Conservation (phyloP, 1,284 basidiomycete genomes). For the Sanghuangporus baumii region DNA sequence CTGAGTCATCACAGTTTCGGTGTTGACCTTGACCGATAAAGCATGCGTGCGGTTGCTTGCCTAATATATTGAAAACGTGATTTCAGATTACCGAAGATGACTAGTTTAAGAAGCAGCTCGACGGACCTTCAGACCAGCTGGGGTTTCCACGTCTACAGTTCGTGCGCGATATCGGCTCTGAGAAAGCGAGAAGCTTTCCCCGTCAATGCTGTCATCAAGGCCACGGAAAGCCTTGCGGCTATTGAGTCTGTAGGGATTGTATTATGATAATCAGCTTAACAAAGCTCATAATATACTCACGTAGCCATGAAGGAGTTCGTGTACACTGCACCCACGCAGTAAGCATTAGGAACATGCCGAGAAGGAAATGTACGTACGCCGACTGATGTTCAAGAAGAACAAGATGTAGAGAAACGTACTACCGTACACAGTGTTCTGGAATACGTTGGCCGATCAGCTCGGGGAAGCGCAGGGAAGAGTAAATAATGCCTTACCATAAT, state of each 20-base stretch:
- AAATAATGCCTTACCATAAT: conserved; percentile 7
- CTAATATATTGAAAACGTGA: neutral
- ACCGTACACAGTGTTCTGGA: conserved; percentile 12
- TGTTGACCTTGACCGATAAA: conserved; percentile 17
- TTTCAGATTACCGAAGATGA: neutral
- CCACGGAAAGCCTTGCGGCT: conserved; percentile 4
- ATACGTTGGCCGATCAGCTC: neutral
- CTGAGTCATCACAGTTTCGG: conserved; percentile 12
- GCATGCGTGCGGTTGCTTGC: neutral
- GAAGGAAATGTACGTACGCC: conserved; percentile 9
- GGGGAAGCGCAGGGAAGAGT: neutral
- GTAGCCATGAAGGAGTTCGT: conserved; percentile 18
- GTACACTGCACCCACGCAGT: conserved; percentile 11
- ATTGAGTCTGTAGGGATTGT: conserved; percentile 7
- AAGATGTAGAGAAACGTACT: conserved; percentile 16
- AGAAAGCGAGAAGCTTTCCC: conserved; percentile 5
- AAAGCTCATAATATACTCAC: neutral
- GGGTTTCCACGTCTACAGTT: conserved; percentile 11
- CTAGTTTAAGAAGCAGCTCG: neutral
- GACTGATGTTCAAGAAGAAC: conserved; percentile 15
- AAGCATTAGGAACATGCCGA: neutral
- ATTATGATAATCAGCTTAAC: neutral
- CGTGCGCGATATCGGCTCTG: conserved; percentile 8
- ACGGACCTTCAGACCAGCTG: neutral
- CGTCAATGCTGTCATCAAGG: conserved; percentile 10